Evolutionary conservation across 139 green algal species (phyloP), one percentile per base, ranked within the genome.

Genomic region (Coelastrella sp.): DNA sequence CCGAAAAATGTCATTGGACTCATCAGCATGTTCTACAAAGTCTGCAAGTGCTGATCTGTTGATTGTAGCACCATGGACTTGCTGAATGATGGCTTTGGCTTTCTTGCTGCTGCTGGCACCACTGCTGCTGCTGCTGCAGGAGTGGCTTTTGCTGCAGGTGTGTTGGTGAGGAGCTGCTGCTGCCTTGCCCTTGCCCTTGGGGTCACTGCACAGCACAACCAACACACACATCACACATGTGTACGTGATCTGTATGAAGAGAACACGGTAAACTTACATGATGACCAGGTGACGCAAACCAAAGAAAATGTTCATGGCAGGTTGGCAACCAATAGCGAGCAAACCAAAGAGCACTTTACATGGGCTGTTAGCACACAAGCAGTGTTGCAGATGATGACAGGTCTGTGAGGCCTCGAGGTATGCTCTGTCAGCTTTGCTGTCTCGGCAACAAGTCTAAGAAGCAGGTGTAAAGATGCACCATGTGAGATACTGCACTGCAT

Each of bases 1-100:
- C 14, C 94, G 90, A 65, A 98, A 98, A 59, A 97, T 94, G 90
- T 98, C 95, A 64, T 98, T 98, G 23, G 95, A 96, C 5, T 87
- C 83, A 11, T 93, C 92, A 10, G 96, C 96, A 89, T 97, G 96
- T 73, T 92, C 78, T 5, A 80, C 68, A 73, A 98, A 98, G 23
- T 89, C 78, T 5, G 16, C 78, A 79, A 96, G 57, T 54, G 90
- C 92, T 0, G 80, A 20, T 16, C 91, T 80, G 74, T 93, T 85
- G 0, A 92, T 85, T 4, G 80, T 58, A 2, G 92, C 84, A 22
- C 90, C 88, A 68, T 79, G 89, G 2, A 89, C 23, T 23, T 61
- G 79, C 7, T 78, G 57, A 5, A 60, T 71, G 5, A 73, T 73
- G 64, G 47, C 22, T 11, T 79, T 73, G 22, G 85, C 13, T 19